Base-by-base conservation (phyloP, 306 rosid species). In the Cicer judaicum region DNA sequence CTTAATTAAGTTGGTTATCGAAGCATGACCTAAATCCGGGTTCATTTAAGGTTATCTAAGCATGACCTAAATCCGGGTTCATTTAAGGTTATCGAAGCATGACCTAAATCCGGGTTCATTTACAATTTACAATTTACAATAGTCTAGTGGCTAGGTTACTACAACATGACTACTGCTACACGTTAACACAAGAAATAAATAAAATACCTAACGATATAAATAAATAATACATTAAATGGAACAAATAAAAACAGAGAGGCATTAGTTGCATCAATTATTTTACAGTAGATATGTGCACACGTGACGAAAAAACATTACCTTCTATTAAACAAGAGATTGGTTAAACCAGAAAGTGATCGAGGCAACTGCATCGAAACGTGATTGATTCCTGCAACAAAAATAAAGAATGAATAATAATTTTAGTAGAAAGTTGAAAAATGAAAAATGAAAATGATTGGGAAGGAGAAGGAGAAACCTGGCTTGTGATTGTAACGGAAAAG, bases 311-410 rank as follows among this genome's bases (percentile, higher is more conserved):
- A 38, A 5, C 3, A 38, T 24, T 79, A 91, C 98, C 98, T 91
- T 84, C 87, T 85, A 65, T 89, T 91, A 72, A 89, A 93, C 18
- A 91, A 80, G 68, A 91, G 84, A 79, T 88, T 85, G 56, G 91
- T 87, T 70, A 93, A 76, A 69, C 91, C 90, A 54, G 98, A 89
- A 76, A 91, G 68, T 24, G 87, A 60, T 70, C 92, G 89, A 47
- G 98, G 78, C 53, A 93, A 73, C 84, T 85, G 96, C 96, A 91
- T 85, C 5, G 88, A 83, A 69, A 89, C 88, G 75, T 79, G 88
- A 70, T 78, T 87, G 72, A n/a, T 64, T 73, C 96, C 97, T 93
- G 84, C 19, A 10, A 67, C 36, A 19, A 40, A 9, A 44, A 42
- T 43, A n/a, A 78, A 47, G 0, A 39, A 38, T 44, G 10, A 39